These are phyloP conservation scores for Alloteropsis semialata DNA, from an alignment of 176 grass and related monocot species.

Conservation along the genomic window DNA sequence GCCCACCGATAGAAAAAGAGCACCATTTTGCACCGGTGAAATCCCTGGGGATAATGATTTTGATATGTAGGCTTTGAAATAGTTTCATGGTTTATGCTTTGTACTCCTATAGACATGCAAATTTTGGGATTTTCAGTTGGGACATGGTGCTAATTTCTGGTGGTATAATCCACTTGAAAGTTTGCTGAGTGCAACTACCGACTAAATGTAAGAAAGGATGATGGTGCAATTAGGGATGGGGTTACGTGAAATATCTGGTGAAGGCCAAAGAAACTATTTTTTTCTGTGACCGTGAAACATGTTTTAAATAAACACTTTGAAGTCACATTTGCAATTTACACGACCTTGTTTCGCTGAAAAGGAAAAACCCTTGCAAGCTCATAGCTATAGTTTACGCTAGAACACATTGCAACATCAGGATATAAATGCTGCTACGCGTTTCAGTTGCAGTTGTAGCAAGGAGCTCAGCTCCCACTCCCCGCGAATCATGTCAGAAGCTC, in stretches of 20 bases:
- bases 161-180: no score
- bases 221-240: background rate
- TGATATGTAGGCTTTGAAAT: background rate
- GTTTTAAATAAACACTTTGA: no score
- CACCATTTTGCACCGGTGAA: background rate
- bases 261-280: no score
- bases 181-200: no score
- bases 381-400: background rate
- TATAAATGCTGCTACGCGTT: no score
- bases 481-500: background rate
- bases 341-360: no score
- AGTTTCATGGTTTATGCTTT: background rate
- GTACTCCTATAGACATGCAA: background rate
- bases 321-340: no score
- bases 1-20: background rate
- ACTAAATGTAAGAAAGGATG: background rate
- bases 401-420: background rate
- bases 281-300: background rate
- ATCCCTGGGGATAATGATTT: background rate
- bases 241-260: background rate
- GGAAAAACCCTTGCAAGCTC: background rate
- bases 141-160: background rate
- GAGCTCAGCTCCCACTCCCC: background rate
- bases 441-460: background rate
- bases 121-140: slow-evolving; percentile 1